phyloP scores from a whole-genome alignment of 768 basidiomycete genomes.

The Boletus rubropictus region DNA sequence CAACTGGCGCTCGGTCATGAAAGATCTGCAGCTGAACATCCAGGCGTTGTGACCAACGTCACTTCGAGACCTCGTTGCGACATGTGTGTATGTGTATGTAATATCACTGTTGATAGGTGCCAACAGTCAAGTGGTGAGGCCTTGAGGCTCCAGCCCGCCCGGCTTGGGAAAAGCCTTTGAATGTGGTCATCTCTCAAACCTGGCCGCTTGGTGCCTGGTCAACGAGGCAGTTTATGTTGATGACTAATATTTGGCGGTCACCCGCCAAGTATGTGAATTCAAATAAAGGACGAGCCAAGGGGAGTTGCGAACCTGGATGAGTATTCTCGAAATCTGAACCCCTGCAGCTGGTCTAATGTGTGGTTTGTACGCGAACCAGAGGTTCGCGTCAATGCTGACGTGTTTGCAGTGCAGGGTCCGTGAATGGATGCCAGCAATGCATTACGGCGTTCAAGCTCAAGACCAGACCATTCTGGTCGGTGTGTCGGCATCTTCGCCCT shows the following conservation, averaged over 20 bases:
- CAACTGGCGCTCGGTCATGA: constrained; percentile 34
- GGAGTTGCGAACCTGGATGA: constrained; percentile 23
- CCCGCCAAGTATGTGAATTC: no score
- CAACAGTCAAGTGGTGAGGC: constrained; percentile 24
- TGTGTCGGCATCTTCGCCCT: constrained; percentile 20
- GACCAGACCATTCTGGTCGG: neutral
- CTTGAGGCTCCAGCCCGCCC: constrained; percentile 3
- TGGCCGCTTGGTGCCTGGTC: constrained; percentile 12
- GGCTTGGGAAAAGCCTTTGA: constrained; percentile 14
- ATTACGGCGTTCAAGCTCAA: constrained; percentile 25
- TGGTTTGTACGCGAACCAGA: constrained; percentile 26
- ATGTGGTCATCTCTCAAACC: constrained; percentile 10
- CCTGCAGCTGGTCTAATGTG: constrained; percentile 13
- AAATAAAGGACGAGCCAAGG: constrained; percentile 2
- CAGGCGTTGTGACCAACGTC: constrained; percentile 21
- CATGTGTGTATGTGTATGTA: constrained; percentile 21
- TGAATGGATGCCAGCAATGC: constrained; percentile 25
- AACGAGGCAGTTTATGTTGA: constrained; percentile 13
- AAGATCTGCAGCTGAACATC: constrained; percentile 26
- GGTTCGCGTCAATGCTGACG: constrained; percentile 25
- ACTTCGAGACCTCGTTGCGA: constrained; percentile 18
- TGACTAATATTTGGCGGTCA: constrained; percentile 11
- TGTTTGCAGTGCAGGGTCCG: constrained; percentile 24
- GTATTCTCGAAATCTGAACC: constrained; percentile 24
- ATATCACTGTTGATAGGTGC: constrained; percentile 18